Conservation (phyloP, 805 yeast species). For the Limtongia smithiae region DNA sequence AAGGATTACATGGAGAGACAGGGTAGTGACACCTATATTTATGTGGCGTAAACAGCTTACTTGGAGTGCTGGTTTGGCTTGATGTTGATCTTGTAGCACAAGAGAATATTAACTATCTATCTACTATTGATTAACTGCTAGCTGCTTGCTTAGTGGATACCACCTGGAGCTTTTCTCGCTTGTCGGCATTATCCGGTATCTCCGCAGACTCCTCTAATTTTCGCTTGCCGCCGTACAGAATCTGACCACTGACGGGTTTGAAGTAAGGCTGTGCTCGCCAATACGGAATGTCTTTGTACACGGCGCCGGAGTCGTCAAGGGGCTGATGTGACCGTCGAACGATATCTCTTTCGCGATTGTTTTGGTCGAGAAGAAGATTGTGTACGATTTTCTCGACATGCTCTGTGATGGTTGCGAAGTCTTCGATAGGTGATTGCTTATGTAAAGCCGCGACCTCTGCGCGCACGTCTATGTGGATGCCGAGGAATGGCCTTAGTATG, state of each 20-base stretch:
- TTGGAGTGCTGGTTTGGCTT: background rate
- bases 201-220: slow-evolving; percentile 34
- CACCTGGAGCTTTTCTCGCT: slow-evolving; percentile 5
- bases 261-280: slow-evolving; percentile 98
- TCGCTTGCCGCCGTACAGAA: slow-evolving; percentile 22
- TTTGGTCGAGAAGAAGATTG: slow-evolving; percentile 49
- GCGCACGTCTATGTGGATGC: slow-evolving; percentile 73
- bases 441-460: slow-evolving; percentile 58
- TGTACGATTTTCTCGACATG: slow-evolving; percentile 66
- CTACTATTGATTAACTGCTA: too few species aligned
- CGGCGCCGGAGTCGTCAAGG: slow-evolving; percentile 69
- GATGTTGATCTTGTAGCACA: background rate
- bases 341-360: slow-evolving; percentile 61
- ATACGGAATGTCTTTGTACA: slow-evolving; percentile 76
- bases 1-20: slow-evolving; percentile 33
- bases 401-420: slow-evolving; percentile 55
- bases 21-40: slow-evolving; percentile 22
- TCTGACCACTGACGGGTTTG: slow-evolving; percentile 74
- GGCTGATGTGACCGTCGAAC: slow-evolving; percentile 49
- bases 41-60: slow-evolving; percentile 9
- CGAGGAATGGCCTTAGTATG: slow-evolving; percentile 73
- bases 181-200: background rate
- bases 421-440: slow-evolving; percentile 41
- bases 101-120: too few species aligned
- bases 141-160: background rate